Evolutionary conservation across 164 flowering plant species (phyloP).

Genomic region (Piper betle): DNA sequence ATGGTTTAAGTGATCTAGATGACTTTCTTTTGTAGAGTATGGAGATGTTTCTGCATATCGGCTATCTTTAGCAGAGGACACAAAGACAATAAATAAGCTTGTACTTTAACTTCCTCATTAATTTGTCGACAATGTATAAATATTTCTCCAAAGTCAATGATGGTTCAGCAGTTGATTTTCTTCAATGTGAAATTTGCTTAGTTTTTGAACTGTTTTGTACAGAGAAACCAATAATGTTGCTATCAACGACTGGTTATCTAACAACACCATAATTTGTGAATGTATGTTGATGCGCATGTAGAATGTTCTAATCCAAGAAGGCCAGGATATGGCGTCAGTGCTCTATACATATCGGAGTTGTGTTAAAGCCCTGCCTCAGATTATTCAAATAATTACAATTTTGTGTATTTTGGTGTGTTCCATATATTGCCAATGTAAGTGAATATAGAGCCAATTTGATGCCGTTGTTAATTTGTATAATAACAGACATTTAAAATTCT

Average conservation of each 20-base stretch:
- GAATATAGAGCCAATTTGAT: background rate
- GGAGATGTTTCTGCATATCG: slow-evolving; percentile 93
- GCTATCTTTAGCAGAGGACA: slow-evolving; percentile 80
- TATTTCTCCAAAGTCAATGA: too few species aligned
- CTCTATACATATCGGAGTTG: slow-evolving; percentile 96
- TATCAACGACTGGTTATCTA: background rate
- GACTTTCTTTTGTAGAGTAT: slow-evolving; percentile 44
- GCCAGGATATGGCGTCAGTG: slow-evolving; percentile 94
- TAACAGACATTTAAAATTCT: background rate
- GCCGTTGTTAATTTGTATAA: background rate
- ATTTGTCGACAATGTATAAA: background rate
- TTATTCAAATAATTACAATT: slow-evolving; percentile 11
- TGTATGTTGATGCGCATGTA: slow-evolving; percentile 23
- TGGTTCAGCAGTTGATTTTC: too few species aligned
- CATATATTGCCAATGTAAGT: background rate
- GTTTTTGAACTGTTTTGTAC: too few species aligned
- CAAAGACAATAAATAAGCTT: slow-evolving; percentile 91
- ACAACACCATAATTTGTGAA: background rate
- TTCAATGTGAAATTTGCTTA: too few species aligned
- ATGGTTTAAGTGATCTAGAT: background rate
- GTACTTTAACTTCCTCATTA: slow-evolving; percentile 22
- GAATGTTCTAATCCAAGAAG: slow-evolving; percentile 81
- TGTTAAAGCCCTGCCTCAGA: slow-evolving; percentile 99
- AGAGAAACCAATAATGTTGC: too few species aligned
- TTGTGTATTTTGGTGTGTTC: background rate